Evolutionary conservation across 805 yeast species (phyloP).

Genomic region (Myxozyma nipponensis): DNA sequence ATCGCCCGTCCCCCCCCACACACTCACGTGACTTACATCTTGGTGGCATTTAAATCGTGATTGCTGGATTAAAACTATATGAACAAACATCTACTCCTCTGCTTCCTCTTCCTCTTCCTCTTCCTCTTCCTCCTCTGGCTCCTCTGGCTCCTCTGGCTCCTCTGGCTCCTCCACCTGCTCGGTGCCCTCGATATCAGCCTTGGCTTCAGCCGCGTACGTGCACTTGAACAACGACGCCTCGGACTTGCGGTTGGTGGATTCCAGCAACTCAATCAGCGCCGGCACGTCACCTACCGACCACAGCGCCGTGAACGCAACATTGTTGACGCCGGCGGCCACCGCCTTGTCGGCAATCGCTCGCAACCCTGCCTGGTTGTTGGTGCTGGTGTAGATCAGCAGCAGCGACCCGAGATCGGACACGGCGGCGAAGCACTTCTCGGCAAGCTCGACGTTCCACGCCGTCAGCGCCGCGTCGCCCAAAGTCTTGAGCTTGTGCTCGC

Average conservation of each 20-base stretch:
- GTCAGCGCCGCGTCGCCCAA: conserved; percentile 83
- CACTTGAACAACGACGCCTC: conserved; percentile 82
- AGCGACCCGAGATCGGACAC: conserved; percentile 81
- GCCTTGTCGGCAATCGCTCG: conserved; percentile 62
- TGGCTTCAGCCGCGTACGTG: conserved; percentile 56
- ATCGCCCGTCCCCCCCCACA: no score
- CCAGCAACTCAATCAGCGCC: conserved; percentile 61
- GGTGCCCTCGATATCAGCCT: not conserved
- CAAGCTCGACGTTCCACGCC: conserved; percentile 75
- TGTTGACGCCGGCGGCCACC: conserved; percentile 70
- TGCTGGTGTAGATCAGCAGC: conserved; percentile 74
- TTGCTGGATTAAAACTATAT: no score
- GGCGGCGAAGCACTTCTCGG: conserved; percentile 70
- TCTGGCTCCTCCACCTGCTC: no score
- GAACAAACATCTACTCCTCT: no score
- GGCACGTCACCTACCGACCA: conserved; percentile 78
- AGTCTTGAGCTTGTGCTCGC: conserved; percentile 79
- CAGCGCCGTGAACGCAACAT: conserved; percentile 84
- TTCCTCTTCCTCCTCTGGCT: no score
- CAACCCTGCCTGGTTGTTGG: conserved; percentile 64
- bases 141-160: no score
- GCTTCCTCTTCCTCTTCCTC: no score
- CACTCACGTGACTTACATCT: no score
- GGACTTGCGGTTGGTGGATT: conserved; percentile 62
- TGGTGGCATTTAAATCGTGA: no score